Base-by-base conservation (phyloP, 1,139 yeast species). In the Yamadazyma taylorii region DNA sequence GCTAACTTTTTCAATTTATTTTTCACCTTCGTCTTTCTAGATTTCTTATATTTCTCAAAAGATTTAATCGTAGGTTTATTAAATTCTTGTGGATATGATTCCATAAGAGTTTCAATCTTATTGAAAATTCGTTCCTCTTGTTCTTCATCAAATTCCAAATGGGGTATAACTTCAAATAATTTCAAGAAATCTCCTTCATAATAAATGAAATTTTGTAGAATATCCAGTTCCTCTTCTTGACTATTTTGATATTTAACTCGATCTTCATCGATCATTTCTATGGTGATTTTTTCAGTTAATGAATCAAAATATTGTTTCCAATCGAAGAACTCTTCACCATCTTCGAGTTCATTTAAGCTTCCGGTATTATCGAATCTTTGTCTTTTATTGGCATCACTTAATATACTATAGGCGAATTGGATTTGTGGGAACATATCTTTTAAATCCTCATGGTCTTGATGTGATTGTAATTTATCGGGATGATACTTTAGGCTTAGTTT, bases 261-360 rank as follows among this genome's bases (percentile, higher is more conserved):
- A 57, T 88, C 95, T 55, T 82, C 79, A 39, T 79, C 86, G 39
- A 88, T 83, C 74, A 79, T 72, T 38, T 86, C 94, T 23, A 78
- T 72, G 6, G 87, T 82, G 50, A 88, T 79, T 43, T 78, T 79
- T n/a, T 68, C 73, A 55, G 71, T 73, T 50, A 77, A 69, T 12
- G 70, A 64, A 27, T 72, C 73, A 53, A 86, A 85, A 56, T 81
- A 79, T 29, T 78, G 87, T 41, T 71, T 70, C 86, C 95, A 82
- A 43, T 69, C 69, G 37, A 71, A 77, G 22, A 58, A 73, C n/a
- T 63, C 78, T 27, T 55, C 58, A 2, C 43, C 63, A 2, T 51
- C 61, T 11, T 42, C 53, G 5, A 45, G 59, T n/a, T 75, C 81
- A 7, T 73, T 78, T 27, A 84, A 55, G 3, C 78, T 68, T 0